Evolutionary conservation across 164 flowering plant species (phyloP), one percentile per base, ranked within the genome.

Genomic region (Umbellularia californica): DNA sequence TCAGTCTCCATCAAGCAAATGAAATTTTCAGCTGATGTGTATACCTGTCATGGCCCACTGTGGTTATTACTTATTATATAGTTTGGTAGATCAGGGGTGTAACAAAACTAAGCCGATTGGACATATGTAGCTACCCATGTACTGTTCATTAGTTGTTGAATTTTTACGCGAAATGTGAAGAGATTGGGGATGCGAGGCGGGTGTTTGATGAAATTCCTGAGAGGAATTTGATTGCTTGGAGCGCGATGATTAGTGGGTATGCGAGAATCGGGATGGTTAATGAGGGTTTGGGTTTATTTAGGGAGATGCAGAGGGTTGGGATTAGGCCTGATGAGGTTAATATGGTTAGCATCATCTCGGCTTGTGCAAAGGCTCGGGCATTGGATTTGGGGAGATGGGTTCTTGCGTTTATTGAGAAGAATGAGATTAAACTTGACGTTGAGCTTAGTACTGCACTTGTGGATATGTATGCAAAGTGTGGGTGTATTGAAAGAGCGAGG

Each of bases 381-480:
- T 82, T 87, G 79, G 85, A 84, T 60, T 72, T 80, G 72, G 90
- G 88, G 3, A 72, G 76, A 70, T 85, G 87, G 88, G 81, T 85
- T 51, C 87, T 84, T 79, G 80, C 79, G 0, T 84, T 79, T 76
- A 79, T 85, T 19, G 75, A 79, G 58, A 83, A 78, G 76, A 76
- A 60, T 41, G 35, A 65, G 6, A 79, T 85, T n/a, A 25, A 65
- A 1, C 24, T 74, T 11, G 88, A 85, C 72, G 77, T 87, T 72
- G 86, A 79, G 81, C 83, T 87, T 14, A 71, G 81, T 74, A 87
- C 87, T 70, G 82, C 88, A 2, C 84, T 87, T 50, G 79, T 87
- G 30, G 81, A 85, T 76, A 85, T 85, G 87, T 85, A 85, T 60
- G 82, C 85, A 2, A 87, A 79, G 72, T 87, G 90, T 65, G 90